Evolutionary conservation across 2,329 filamentous ascomycete genomes (phyloP), one percentile per base, ranked within the genome.

Genomic region (Neobulgaria alba): DNA sequence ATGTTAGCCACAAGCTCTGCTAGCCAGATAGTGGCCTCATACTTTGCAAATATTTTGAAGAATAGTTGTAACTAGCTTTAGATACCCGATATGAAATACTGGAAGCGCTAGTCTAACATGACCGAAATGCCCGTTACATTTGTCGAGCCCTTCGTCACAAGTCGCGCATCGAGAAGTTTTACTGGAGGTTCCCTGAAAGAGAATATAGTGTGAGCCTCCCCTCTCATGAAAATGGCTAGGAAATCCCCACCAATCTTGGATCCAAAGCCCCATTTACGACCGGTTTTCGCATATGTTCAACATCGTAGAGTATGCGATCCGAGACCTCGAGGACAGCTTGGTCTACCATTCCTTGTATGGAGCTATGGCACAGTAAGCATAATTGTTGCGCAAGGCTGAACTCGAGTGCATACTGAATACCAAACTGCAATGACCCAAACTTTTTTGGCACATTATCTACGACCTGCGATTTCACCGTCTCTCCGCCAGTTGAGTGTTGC

Each of bases 41-140:
- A 73, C 68, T 61, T 95, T 98, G 79, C 92, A 98, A 50, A 98
- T 93, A 57, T 92, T 84, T 61, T 96, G 89, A 17, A 98, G 72
- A 41, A 95, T 89, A 33, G 81, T 82, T 59, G 94, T 90, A 49
- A 92, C 87, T 61, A 93, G 88, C 60, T 88, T 92, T 55, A 98
- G 76, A 60, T 95, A 98, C 29, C 92, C 92, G 50, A 96, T 88
- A 60, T 98, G 92, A 58, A 96, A 96, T 32, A 84, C 87, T 3
- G 92, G 92, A 38, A 98, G 70, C 1, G 90, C 86, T 10, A 98
- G 75, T 56, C 85, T 80, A 55, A 98, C 84, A 63, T 95, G 83
- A 34, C 92, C 92, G 58, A 96, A 98, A 63, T 98, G 92, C 10
- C 39, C 92, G 53, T 87, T 92, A 63, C 92, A 98, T 50, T 82